phyloP scores from a whole-genome alignment of 495 filamentous ascomycete genomes.

The Hyaloscypha variabilis region DNA sequence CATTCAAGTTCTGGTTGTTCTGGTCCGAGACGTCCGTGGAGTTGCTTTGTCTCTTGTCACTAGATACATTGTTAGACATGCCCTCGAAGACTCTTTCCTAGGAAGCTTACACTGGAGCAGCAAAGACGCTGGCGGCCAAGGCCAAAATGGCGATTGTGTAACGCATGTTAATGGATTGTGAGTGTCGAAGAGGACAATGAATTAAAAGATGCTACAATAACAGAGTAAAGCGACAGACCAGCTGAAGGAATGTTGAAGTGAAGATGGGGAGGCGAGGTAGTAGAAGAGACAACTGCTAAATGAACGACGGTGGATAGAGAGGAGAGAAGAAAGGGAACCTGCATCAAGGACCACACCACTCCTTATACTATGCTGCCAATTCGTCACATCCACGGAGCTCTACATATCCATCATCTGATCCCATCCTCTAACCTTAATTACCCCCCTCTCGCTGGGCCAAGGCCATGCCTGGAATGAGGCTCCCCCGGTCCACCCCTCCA shows the following conservation, averaged over 20 bases:
- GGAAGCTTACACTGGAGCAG: conserved; percentile 7
- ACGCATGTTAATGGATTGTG: conserved; percentile 5
- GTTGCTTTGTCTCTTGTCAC: conserved; percentile 1
- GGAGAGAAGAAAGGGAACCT: conserved; percentile 1
- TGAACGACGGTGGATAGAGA: conserved; percentile 11
- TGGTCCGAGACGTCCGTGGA: background rate
- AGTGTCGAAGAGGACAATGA: background rate
- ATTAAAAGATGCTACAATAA: conserved; percentile 8
- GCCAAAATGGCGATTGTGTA: conserved; percentile 9
- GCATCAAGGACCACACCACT: background rate
- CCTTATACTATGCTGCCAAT: conserved; percentile 3
- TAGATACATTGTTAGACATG: background rate
- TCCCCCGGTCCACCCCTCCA: background rate
- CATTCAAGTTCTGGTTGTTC: background rate
- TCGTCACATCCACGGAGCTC: conserved; percentile 1
- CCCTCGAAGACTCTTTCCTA: background rate
- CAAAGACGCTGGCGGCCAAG: conserved; percentile 8
- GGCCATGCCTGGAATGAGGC: background rate
- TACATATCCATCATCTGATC: conserved; percentile 8
- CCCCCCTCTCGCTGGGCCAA: background rate
- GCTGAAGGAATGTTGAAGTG: conserved; percentile 16
- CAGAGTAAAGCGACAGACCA: conserved; percentile 10
- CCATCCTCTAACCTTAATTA: conserved; percentile 13
- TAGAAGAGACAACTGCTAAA: conserved; percentile 5
- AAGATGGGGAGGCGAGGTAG: background rate